phyloP scores from a whole-genome alignment of 176 grass and related monocot genomes.

The Oryza glumipatula region DNA sequence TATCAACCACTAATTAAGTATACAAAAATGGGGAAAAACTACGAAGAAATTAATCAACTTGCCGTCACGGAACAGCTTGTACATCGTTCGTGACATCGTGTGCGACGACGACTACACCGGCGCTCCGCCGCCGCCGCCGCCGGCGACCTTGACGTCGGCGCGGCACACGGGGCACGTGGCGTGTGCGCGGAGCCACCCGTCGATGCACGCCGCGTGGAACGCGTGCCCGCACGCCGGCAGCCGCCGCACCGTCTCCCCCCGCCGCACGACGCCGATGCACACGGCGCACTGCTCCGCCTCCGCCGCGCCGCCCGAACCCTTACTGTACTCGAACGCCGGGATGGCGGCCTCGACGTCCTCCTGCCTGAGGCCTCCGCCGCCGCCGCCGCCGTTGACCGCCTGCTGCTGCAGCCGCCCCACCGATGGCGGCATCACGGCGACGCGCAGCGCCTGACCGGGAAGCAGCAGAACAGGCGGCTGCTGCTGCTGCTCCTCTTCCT shows the following conservation, averaged over 20 bases:
- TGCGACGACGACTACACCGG: background rate
- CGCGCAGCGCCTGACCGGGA: background rate
- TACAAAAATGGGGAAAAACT: too few relatives aligned
- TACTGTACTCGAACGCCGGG: slow-evolving; percentile 6
- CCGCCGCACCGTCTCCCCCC: slow-evolving; percentile 45
- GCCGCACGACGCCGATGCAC: slow-evolving; percentile 42
- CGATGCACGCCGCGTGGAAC: slow-evolving; percentile 58
- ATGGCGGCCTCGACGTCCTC: slow-evolving; percentile 3
- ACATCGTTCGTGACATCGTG: too few relatives aligned
- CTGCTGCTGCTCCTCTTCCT: too few relatives aligned
- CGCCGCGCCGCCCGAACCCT: background rate
- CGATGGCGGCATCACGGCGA: background rate
- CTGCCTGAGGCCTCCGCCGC: background rate
- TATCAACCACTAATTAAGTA: too few relatives aligned
- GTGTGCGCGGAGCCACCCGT: slow-evolving; percentile 51
- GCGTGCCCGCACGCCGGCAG: slow-evolving; percentile 50
- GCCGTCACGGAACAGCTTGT: too few relatives aligned
- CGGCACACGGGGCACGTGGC: slow-evolving; percentile 62
- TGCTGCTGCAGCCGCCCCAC: background rate
- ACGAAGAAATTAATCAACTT: too few relatives aligned
- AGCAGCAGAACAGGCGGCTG: background rate
- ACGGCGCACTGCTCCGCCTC: slow-evolving; percentile 46
- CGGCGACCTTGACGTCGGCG: slow-evolving; percentile 1
- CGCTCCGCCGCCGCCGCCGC: background rate
- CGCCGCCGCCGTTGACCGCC: too few relatives aligned